Base-by-base conservation (phyloP, 805 yeast species). In the Hanseniaspora pseudoguilliermondii region DNA sequence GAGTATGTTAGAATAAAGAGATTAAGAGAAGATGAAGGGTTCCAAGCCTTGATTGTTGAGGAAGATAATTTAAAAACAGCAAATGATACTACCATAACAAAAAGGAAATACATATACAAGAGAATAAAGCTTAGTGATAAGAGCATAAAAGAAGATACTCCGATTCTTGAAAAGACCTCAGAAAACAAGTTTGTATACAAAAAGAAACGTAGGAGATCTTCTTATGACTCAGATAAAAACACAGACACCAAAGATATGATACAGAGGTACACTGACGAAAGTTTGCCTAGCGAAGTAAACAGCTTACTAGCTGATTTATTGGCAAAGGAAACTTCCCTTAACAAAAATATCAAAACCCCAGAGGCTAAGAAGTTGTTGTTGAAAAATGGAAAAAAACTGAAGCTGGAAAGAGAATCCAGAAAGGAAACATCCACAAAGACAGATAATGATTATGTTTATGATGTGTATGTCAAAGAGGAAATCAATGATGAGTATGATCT, bases 1-100 rank as follows among this genome's bases (percentile, higher is more conserved):
- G 38, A 49, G 11, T 36, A 84, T 27, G 81, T 91, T 44, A 77
- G 96, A 58, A 85, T 91, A 65, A 91, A 93, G 69, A 77, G 97
- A 57, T 84, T 84, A 64, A 75, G 96, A 58, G 82, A 80, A 54
- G 93, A 88, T 63, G 96, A 87, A 61, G 95, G 97, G 2, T 73
- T 91, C 25, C 88, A 86, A 61, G 95, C 96, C 0, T 27, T 47
- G 47, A 57, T 59, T 1, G 44, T 60, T 11, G 55, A 46, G 46
- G 57, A 47, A 48, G 56, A 23, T 23, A 41, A 21, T 11, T 16
- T n/a, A 8, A 38, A 39, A 15, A 27, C 34, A 11, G 23, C 32
- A n/a, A 44, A 72, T 60, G 61, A 67, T 54, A 60, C 64, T 57
- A 32, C 13, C 9, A 21, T 10, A 23, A 21, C 27, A 54, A 68